Evolutionary conservation across 805 yeast species (phyloP).

Genomic region (Wickerhamia fluorescens): DNA sequence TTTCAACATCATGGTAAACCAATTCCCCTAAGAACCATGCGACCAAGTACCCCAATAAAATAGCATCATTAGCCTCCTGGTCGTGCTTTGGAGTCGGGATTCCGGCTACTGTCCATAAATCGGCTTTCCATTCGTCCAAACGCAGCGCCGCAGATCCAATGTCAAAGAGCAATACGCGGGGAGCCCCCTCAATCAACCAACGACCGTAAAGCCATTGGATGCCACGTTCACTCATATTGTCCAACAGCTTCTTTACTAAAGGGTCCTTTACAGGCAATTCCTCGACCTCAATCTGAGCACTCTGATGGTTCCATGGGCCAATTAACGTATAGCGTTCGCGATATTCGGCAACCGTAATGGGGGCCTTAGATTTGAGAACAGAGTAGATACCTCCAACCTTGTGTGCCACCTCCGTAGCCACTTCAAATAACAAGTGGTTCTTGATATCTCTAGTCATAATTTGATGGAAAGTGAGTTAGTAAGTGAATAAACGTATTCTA

Average conservation of each 20-base stretch:
- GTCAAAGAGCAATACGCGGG: conserved; percentile 85
- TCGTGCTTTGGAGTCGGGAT: conserved; percentile 92
- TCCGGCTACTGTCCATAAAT: conserved; percentile 84
- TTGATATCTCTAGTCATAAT: conserved; percentile 76
- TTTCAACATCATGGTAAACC: conserved; percentile 72
- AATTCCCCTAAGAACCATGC: conserved; percentile 97
- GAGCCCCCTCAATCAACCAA: conserved; percentile 98
- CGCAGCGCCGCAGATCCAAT: conserved; percentile 61
- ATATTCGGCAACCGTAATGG: conserved; percentile 91
- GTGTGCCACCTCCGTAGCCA: conserved; percentile 96
- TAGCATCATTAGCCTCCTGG: conserved; percentile 85
- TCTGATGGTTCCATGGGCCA: conserved; percentile 75
- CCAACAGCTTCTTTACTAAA: conserved; percentile 53
- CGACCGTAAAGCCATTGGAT: conserved; percentile 81
- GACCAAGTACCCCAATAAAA: conserved; percentile 83
- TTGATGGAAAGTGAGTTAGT: no score
- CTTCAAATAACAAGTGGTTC: conserved; percentile 83
- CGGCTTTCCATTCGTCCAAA: conserved; percentile 90
- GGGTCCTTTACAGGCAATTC: conserved; percentile 54
- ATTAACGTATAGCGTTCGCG: conserved; percentile 76
- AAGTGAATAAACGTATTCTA: no score
- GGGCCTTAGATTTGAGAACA: conserved; percentile 93
- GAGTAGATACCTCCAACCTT: conserved; percentile 97
- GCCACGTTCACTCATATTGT: conserved; percentile 78
- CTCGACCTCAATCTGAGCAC: conserved; percentile 79